Evolutionary conservation across 192 early-diverging fungal species (phyloP).

Genomic region (Coemansia biformis): DNA sequence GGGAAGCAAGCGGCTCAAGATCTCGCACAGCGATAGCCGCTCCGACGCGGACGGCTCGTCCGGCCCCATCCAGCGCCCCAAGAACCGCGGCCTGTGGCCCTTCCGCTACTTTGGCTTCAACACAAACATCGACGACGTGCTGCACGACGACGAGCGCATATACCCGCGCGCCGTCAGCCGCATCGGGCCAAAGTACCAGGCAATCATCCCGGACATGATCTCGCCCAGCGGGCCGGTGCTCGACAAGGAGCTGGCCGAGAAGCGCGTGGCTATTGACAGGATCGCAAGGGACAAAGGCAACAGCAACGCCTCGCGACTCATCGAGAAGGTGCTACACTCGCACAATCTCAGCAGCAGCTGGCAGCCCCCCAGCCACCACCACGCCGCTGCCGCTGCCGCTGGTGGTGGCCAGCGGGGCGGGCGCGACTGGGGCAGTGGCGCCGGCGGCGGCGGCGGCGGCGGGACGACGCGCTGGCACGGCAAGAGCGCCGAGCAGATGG

Average conservation of each 20-base stretch:
- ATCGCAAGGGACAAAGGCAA: background rate
- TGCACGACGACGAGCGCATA: constrained; percentile 68
- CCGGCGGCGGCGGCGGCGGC: constrained; percentile 22
- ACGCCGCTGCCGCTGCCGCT: too few relatives aligned
- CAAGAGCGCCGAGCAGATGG: constrained; percentile 46
- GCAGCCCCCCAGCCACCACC: background rate
- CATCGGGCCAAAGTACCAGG: constrained; percentile 80
- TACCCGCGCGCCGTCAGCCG: constrained; percentile 73
- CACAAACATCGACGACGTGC: constrained; percentile 64
- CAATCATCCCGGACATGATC: constrained; percentile 57
- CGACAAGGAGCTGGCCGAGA: constrained; percentile 17
- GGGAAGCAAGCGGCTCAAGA: constrained; percentile 42
- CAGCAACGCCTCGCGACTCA: background rate
- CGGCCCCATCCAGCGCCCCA: constrained; percentile 30
- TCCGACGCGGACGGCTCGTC: constrained; percentile 5
- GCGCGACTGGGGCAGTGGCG: too few relatives aligned
- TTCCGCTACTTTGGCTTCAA: constrained; percentile 86
- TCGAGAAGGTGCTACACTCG: background rate
- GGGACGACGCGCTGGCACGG: constrained; percentile 34
- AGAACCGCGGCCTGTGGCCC: constrained; percentile 68
- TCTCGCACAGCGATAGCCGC: constrained; percentile 21
- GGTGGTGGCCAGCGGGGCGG: too few relatives aligned
- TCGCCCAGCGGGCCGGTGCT: constrained; percentile 33
- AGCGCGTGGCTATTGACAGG: background rate
- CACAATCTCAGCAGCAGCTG: background rate